These are phyloP conservation scores for Ganoderma leucocontextum DNA, from an alignment of 1,284 basidiomycete species.

Conservation along the genomic window DNA sequence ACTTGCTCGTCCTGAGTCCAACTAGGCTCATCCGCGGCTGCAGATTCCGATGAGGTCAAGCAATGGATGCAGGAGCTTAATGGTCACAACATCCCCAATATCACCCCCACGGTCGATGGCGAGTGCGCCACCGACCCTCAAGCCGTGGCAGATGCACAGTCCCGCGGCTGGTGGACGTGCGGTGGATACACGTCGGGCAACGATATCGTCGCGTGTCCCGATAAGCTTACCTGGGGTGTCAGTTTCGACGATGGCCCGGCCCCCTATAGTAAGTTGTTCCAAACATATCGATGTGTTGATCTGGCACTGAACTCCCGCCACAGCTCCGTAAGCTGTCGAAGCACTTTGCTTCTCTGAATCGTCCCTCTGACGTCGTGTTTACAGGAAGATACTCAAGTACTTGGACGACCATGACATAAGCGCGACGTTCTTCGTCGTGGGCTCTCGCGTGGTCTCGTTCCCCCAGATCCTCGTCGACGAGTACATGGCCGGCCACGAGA, in stretches of 20 bases:
- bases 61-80: conserved; percentile 83
- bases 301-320: conserved; percentile 24
- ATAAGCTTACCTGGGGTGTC: conserved; percentile 84
- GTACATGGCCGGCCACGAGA: conserved; percentile 87
- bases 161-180: conserved; percentile 89
- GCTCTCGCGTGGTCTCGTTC: conserved; percentile 87
- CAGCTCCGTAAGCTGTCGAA: conserved; percentile 54
- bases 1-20: neutral
- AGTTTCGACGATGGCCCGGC: conserved; percentile 89
- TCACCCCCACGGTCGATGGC: conserved; percentile 69
- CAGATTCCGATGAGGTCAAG: conserved; percentile 70
- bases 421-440: conserved; percentile 94
- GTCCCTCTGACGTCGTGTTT: neutral
- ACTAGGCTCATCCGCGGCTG: neutral
- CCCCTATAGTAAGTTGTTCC: conserved; percentile 71
- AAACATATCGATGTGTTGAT: neutral
- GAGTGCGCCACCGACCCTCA: conserved; percentile 68
- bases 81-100: conserved; percentile 72
- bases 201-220: conserved; percentile 79
- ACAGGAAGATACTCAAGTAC: conserved; percentile 72
- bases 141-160: conserved; percentile 64
- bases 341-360: neutral
- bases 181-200: conserved; percentile 78
- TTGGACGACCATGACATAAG: conserved; percentile 71
- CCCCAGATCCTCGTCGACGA: conserved; percentile 83